Conservation (phyloP, 345 rosid species). For the Arabidopsis suecica region DNA sequence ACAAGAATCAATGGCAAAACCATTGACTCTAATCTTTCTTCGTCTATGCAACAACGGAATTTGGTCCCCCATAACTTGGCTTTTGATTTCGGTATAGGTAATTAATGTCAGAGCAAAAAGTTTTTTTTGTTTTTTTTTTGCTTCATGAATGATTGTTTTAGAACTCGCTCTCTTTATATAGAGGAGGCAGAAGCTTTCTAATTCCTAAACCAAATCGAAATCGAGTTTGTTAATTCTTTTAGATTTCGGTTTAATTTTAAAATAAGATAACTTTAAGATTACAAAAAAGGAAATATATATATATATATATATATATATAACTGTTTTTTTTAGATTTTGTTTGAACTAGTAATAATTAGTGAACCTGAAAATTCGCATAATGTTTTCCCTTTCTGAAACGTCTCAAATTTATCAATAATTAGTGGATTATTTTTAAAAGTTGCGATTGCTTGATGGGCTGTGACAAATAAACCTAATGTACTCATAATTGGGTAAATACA, state of each 20-base stretch:
- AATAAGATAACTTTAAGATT: neutral
- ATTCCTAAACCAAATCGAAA: neutral
- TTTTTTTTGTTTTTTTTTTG: neutral
- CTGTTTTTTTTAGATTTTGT: neutral
- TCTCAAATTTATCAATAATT: neutral
- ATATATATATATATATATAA: too few relatives aligned
- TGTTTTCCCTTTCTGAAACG: neutral
- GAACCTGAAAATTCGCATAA: neutral
- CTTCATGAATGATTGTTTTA: neutral
- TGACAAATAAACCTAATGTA: neutral
- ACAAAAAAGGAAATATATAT: neutral
- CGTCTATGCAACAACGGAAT: neutral
- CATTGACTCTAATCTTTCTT: neutral
- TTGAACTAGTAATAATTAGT: neutral
- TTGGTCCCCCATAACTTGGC: slow-evolving; percentile 10
- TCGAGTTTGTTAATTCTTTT: neutral
- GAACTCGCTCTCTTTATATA: slow-evolving; percentile 4
- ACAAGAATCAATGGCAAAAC: neutral
- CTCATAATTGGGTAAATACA: neutral
- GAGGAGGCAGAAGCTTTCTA: neutral
- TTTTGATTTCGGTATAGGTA: neutral
- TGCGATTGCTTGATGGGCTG: neutral
- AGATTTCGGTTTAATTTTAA: neutral
- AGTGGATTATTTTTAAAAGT: neutral
- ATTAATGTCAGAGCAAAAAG: neutral